Percentiles rank a stretch among this genome's conserved stretches.
Conservation (phyloP, 2,329 filamentous ascomycete genomes). For the Exophiala aquamarina region DNA sequence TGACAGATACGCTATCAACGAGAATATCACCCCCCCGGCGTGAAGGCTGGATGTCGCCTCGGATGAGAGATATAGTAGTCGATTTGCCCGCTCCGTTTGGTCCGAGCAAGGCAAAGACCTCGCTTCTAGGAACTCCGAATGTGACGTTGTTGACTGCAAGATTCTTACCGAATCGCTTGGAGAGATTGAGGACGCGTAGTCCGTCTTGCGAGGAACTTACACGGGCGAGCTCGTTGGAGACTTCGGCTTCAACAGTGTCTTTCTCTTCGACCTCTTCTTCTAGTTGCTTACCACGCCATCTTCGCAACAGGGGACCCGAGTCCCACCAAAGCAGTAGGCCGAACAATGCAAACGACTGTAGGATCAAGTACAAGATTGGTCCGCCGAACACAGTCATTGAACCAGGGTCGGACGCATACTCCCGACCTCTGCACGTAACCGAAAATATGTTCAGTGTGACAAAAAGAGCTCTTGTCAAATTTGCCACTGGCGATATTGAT, state of each 20-base stretch:
- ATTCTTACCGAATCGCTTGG: slow-evolving; percentile 73
- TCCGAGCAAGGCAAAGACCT: slow-evolving; percentile 85
- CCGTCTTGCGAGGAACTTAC: slow-evolving; percentile 65
- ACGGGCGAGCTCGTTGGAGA: slow-evolving; percentile 63
- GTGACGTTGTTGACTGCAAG: slow-evolving; percentile 85
- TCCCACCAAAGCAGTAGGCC: slow-evolving; percentile 76
- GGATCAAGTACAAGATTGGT: slow-evolving; percentile 76
- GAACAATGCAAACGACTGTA: slow-evolving; percentile 73
- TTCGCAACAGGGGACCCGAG: slow-evolving; percentile 65
- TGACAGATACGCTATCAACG: slow-evolving; percentile 75
- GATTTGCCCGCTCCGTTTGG: slow-evolving; percentile 92
- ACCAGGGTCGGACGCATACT: slow-evolving; percentile 67
- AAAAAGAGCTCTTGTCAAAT: slow-evolving; percentile 71
- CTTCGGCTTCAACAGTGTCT: slow-evolving; percentile 54
- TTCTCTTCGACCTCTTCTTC: slow-evolving; percentile 41
- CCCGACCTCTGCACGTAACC: slow-evolving; percentile 65
- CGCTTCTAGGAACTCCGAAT: slow-evolving; percentile 75
- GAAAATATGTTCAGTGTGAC: slow-evolving; percentile 82
- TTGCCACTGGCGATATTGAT: slow-evolving; percentile 73
- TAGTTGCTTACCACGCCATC: slow-evolving; percentile 47
- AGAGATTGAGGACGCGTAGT: slow-evolving; percentile 75
- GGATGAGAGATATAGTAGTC: slow-evolving; percentile 83
- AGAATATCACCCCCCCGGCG: slow-evolving; percentile 73
- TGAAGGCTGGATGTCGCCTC: slow-evolving; percentile 79
- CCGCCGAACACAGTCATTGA: slow-evolving; percentile 75